phyloP scores from a whole-genome alignment of 2,329 filamentous ascomycete species.

The Pseudohalonectria lignicola region DNA sequence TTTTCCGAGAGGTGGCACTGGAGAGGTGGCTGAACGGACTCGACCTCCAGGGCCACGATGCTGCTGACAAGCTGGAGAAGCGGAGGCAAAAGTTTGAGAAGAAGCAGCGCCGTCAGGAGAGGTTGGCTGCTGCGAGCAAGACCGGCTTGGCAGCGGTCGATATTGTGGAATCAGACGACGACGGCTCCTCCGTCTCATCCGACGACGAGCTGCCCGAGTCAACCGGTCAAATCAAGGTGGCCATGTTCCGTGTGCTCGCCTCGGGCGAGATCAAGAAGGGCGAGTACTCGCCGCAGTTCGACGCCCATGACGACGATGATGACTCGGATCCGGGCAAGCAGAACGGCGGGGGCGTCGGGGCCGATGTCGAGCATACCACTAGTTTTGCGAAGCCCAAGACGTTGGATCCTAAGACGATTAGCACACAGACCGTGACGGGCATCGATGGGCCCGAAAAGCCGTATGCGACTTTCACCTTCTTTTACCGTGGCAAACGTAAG shows the following conservation, averaged over 20 bases:
- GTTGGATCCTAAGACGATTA: constrained; percentile 92
- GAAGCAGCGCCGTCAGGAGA: constrained; percentile 52
- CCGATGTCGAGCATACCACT: constrained; percentile 90
- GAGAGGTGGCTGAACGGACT: constrained; percentile 95
- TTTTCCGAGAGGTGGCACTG: constrained; percentile 92
- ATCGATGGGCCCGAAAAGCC: constrained; percentile 94
- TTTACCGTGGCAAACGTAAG: constrained; percentile 91
- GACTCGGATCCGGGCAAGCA: constrained; percentile 39
- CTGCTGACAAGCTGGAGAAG: constrained; percentile 80
- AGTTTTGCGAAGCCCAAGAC: constrained; percentile 96
- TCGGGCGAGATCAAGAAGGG: constrained; percentile 96
- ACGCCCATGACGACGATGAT: constrained; percentile 91
- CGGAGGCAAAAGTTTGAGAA: constrained; percentile 70
- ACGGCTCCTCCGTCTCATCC: constrained; percentile 63
- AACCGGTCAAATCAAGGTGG: constrained; percentile 95
- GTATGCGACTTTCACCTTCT: constrained; percentile 94
- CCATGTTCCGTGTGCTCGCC: constrained; percentile 87
- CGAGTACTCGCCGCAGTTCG: constrained; percentile 95
- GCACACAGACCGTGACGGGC: constrained; percentile 96
- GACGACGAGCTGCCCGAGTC: constrained; percentile 86
- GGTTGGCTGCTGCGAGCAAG: constrained; percentile 15
- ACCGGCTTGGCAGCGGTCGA: no score
- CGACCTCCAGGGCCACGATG: constrained; percentile 87
- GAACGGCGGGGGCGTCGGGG: constrained; percentile 51
- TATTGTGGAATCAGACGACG: no score